A percentile compares a stretch with the other conserved stretches of the same genome.
Evolutionary conservation across 805 yeast genomes (phyloP).

Genomic region (Pichia membranifaciens): DNA sequence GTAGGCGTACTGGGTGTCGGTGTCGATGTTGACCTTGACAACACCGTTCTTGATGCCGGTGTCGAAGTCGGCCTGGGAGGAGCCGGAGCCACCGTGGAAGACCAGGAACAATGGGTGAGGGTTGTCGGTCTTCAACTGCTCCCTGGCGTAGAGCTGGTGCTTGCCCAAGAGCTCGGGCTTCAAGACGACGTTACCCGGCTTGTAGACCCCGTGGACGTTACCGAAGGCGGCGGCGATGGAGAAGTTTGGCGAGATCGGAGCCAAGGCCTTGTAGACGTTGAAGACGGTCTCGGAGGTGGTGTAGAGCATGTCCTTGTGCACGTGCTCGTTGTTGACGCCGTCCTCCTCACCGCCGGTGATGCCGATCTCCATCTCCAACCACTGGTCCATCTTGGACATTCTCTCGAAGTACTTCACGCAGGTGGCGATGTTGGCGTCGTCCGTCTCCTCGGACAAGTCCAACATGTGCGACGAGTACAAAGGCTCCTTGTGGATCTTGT

Average conservation of each 20-base stretch:
- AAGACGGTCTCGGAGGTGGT: slow-evolving; percentile 93
- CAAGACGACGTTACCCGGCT: slow-evolving; percentile 96
- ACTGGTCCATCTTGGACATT: slow-evolving; percentile 90
- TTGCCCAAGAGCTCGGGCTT: slow-evolving; percentile 91
- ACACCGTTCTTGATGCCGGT: slow-evolving; percentile 91
- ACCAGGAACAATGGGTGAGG: slow-evolving; percentile 84
- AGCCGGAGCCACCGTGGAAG: slow-evolving; percentile 99
- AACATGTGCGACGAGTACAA: slow-evolving; percentile 98
- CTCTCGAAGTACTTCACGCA: slow-evolving; percentile 94
- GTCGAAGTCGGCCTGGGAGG: slow-evolving; percentile 85
- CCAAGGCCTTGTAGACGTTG: slow-evolving; percentile 83
- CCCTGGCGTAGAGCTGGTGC: slow-evolving; percentile 85
- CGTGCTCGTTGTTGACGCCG: slow-evolving; percentile 98
- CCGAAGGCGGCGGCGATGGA: slow-evolving; percentile 99
- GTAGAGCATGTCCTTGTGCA: slow-evolving; percentile 80
- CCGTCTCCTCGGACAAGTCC: slow-evolving; percentile 94
- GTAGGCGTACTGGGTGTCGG: slow-evolving; percentile 99
- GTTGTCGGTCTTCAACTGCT: slow-evolving; percentile 48
- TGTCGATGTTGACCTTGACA: slow-evolving; percentile 98
- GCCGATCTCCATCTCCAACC: slow-evolving; percentile 99
- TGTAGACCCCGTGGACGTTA: slow-evolving; percentile 99
- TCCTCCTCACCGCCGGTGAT: slow-evolving; percentile 99
- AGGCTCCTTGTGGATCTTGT: slow-evolving; percentile 82
- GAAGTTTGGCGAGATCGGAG: slow-evolving; percentile 93
- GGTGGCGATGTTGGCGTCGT: slow-evolving; percentile 89